A percentile compares a stretch with the other conserved stretches of the same genome.
Conservation (phyloP, 2,329 filamentous ascomycete species). For the Amauroascus niger region DNA sequence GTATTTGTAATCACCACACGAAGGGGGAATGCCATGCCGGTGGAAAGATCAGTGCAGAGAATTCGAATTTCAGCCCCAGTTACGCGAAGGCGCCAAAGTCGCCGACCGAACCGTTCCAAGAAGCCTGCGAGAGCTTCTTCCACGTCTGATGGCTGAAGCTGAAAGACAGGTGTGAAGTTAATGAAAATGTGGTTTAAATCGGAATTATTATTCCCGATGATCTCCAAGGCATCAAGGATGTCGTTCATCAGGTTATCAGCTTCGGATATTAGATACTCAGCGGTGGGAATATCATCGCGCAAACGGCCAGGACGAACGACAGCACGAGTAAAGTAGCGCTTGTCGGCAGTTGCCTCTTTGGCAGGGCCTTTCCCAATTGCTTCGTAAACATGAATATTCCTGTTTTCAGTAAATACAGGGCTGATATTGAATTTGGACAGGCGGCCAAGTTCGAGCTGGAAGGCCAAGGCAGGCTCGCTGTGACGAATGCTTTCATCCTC, state of each 20-base stretch:
- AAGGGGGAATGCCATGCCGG: slow-evolving; percentile 77
- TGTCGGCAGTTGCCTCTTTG: slow-evolving; percentile 59
- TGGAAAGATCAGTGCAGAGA: slow-evolving; percentile 82
- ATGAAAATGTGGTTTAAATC: slow-evolving; percentile 99
- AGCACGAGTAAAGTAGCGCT: slow-evolving; percentile 96
- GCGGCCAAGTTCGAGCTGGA: slow-evolving; percentile 93
- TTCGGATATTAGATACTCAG: slow-evolving; percentile 95
- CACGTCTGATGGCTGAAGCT: slow-evolving; percentile 77
- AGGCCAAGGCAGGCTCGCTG: slow-evolving; percentile 89
- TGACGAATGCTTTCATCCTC: slow-evolving; percentile 96
- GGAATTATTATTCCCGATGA: slow-evolving; percentile 97
- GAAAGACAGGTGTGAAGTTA: slow-evolving; percentile 97
- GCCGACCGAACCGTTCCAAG: slow-evolving; percentile 88
- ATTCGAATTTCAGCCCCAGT: slow-evolving; percentile 97
- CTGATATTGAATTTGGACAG: slow-evolving; percentile 96
- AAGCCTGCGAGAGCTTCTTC: slow-evolving; percentile 90
- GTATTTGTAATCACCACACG: slow-evolving; percentile 97
- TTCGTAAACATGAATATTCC: slow-evolving; percentile 98
- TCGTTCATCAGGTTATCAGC: slow-evolving; percentile 94
- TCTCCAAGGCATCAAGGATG: slow-evolving; percentile 93
- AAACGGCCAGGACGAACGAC: slow-evolving; percentile 90
- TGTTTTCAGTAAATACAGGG: slow-evolving; percentile 97
- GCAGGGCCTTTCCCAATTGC: slow-evolving; percentile 89
- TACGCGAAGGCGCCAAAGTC: slow-evolving; percentile 91
- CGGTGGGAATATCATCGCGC: slow-evolving; percentile 94